These are phyloP conservation scores for Neckera pumila DNA, from an alignment of 225 moss, liverwort and hornwort species.

Conservation along the genomic window DNA sequence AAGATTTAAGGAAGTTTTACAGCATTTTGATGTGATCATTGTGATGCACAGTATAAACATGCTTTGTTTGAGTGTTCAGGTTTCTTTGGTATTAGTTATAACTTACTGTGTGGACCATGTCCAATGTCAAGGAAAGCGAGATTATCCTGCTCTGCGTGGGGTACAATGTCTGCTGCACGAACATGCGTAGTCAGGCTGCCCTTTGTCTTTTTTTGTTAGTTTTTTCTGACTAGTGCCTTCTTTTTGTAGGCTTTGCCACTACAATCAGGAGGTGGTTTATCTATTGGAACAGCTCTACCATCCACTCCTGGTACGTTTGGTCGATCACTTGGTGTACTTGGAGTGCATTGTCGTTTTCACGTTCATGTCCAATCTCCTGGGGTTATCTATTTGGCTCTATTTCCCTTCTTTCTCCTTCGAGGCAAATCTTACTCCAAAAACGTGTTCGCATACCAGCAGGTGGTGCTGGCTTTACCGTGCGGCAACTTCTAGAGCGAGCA, in stretches of 20 bases:
- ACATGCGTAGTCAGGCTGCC: neutral
- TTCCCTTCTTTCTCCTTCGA: slow-evolving; percentile 28
- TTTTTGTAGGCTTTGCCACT: slow-evolving; percentile 67
- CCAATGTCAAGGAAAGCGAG: neutral
- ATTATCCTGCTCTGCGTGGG: neutral
- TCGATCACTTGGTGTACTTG: slow-evolving; percentile 28
- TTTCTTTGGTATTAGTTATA: neutral
- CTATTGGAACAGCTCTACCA: slow-evolving; percentile 60
- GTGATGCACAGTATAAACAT: neutral
- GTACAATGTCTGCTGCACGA: neutral
- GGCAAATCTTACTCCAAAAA: slow-evolving; percentile 53
- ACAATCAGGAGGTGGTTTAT: slow-evolving; percentile 58
- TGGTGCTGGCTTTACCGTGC: slow-evolving; percentile 34
- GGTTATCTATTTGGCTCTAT: slow-evolving; percentile 55
- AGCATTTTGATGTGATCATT: neutral
- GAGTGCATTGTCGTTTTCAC: slow-evolving; percentile 70
- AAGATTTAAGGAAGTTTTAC: neutral
- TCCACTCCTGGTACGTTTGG: slow-evolving; percentile 66
- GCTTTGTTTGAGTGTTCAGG: neutral
- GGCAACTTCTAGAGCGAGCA: slow-evolving; percentile 67
- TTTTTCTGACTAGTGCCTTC: slow-evolving; percentile 8
- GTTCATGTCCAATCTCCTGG: slow-evolving; percentile 67
- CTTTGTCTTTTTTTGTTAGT: neutral
- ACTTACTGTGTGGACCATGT: neutral
- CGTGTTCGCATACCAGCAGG: slow-evolving; percentile 50